phyloP scores from a whole-genome alignment of 805 yeast genomes.

The Suhomyces tanzawaensis region DNA sequence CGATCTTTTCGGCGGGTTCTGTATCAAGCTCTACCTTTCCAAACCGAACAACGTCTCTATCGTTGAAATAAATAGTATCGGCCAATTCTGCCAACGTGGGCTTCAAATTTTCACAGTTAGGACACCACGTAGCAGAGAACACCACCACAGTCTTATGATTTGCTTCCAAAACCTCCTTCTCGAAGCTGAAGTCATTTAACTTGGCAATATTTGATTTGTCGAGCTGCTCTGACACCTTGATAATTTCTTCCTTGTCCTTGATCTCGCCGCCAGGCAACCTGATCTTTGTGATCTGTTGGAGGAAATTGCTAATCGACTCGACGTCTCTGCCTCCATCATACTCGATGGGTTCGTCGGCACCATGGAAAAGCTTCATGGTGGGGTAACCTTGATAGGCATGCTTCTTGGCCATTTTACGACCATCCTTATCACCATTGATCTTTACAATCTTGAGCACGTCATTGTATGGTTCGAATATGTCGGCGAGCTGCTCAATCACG shows the following conservation, averaged over 20 bases:
- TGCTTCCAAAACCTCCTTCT: slow-evolving; percentile 35
- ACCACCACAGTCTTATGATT: slow-evolving; percentile 40
- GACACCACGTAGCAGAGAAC: slow-evolving; percentile 63
- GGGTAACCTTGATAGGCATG: slow-evolving; percentile 66
- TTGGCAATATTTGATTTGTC: slow-evolving; percentile 16
- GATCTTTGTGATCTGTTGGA: slow-evolving; percentile 37
- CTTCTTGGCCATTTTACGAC: slow-evolving; percentile 48
- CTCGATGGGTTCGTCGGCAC: slow-evolving; percentile 49
- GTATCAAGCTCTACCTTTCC: slow-evolving; percentile 41
- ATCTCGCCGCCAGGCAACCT: slow-evolving; percentile 10
- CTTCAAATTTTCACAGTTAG: slow-evolving; percentile 50
- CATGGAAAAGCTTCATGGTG: slow-evolving; percentile 56
- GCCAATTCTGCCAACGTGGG: slow-evolving; percentile 54
- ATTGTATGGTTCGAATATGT: slow-evolving; percentile 22
- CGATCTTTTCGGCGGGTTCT: slow-evolving; percentile 42
- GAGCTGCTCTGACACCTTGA: slow-evolving; percentile 19
- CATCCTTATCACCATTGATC: slow-evolving; percentile 57
- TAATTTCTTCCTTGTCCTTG: slow-evolving; percentile 8
- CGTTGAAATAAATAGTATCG: slow-evolving; percentile 40
- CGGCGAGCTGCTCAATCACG: slow-evolving; percentile 30
- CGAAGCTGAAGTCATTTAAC: slow-evolving; percentile 43
- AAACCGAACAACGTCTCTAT: slow-evolving; percentile 34
- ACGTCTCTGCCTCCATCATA: slow-evolving; percentile 55
- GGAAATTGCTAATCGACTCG: slow-evolving; percentile 51
- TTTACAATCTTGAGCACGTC: slow-evolving; percentile 49